phyloP scores from a whole-genome alignment of 495 filamentous ascomycete genomes.

The Amniculicola lignicola region DNA sequence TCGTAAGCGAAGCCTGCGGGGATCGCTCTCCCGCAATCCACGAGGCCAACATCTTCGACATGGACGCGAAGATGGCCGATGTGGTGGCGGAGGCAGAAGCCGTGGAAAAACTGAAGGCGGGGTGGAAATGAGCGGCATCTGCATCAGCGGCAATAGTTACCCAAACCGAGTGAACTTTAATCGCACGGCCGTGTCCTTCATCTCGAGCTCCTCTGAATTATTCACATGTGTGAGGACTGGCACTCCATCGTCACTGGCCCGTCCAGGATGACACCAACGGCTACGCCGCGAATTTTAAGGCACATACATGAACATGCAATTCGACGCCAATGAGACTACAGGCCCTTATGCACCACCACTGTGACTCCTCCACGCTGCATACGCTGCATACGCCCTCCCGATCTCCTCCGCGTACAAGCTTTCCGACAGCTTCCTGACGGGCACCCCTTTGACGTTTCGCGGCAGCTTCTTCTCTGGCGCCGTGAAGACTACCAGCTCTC shows the following conservation, averaged over 20 bases:
- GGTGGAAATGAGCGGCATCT: constrained; percentile 31
- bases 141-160: no score
- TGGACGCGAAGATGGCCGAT: constrained; percentile 43
- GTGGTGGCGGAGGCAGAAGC: constrained; percentile 41
- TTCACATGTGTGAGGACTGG: no score
- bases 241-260: no score
- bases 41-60: constrained; percentile 41
- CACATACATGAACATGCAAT: no score
- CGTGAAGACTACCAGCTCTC: constrained; percentile 2
- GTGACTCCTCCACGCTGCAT: no score
- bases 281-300: no score
- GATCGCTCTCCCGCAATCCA: constrained; percentile 42
- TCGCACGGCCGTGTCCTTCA: no score
- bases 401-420: constrained; percentile 12
- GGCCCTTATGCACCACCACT: no score
- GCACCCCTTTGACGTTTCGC: constrained; percentile 1
- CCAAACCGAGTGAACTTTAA: no score
- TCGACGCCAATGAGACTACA: no score
- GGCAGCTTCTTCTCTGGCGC: neutral
- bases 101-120: constrained; percentile 35
- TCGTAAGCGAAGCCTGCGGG: constrained; percentile 41
- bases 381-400: neutral
- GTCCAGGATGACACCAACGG: no score
- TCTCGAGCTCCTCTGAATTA: no score
- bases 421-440: neutral